These are phyloP conservation scores for Sphagnurus paluster DNA, from an alignment of 1,284 basidiomycete genomes.

Conservation along the genomic window DNA sequence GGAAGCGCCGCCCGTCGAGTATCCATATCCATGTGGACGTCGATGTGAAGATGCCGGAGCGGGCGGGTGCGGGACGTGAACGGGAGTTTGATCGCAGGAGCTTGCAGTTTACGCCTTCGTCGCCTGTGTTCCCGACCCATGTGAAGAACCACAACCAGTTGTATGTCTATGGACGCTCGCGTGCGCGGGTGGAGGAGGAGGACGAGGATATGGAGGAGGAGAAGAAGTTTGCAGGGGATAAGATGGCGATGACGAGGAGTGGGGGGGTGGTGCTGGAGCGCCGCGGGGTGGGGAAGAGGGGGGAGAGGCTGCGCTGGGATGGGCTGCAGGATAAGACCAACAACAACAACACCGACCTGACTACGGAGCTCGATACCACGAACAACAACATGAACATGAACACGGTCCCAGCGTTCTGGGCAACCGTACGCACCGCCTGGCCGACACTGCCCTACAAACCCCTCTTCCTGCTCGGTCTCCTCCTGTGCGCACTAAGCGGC, in stretches of 20 bases:
- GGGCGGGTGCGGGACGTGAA: constrained; percentile 21
- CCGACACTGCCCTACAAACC: constrained; percentile 78
- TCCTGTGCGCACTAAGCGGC: constrained; percentile 70
- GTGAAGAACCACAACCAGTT: too few species aligned
- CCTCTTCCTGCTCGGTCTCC: constrained; percentile 67
- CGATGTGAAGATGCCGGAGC: constrained; percentile 14
- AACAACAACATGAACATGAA: constrained; percentile 4
- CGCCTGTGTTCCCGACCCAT: constrained; percentile 40
- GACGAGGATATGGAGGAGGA: constrained; percentile 29
- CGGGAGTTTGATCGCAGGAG: constrained; percentile 43
- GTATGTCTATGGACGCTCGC: constrained; percentile 12
- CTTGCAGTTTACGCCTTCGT: constrained; percentile 63
- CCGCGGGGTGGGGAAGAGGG: constrained; percentile 26
- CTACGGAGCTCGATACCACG: background rate
- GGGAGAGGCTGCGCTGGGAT: constrained; percentile 29
- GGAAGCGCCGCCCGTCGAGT: constrained; percentile 37
- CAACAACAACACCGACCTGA: constrained; percentile 2
- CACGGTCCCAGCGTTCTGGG: constrained; percentile 38
- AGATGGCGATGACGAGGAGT: constrained; percentile 39
- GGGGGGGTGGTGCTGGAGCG: constrained; percentile 25
- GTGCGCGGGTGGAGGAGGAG: constrained; percentile 8
- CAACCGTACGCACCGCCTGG: constrained; percentile 61
- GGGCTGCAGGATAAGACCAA: constrained; percentile 17
- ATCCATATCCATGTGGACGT: constrained; percentile 27
- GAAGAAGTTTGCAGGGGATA: constrained; percentile 44